phyloP scores from a whole-genome alignment of 2,329 filamentous ascomycete species.

The Scedosporium boydii region DNA sequence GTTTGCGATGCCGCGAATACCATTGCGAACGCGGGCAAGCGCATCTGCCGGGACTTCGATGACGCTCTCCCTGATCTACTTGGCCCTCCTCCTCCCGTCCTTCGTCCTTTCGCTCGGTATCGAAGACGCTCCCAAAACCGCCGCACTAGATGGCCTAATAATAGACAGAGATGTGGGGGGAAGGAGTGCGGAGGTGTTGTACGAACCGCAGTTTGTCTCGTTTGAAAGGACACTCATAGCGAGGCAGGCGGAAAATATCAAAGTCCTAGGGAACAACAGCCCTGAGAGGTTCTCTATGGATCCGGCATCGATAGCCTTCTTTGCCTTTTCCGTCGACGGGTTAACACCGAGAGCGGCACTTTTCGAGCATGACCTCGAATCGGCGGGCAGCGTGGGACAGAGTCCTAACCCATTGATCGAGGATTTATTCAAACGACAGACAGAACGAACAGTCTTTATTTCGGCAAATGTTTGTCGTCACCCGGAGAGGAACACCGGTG shows the following conservation, averaged over 20 bases:
- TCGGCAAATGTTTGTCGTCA: conserved; percentile 81
- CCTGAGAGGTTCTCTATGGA: conserved; percentile 49
- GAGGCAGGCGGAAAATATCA: conserved; percentile 42
- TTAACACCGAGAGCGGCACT: conserved; percentile 22
- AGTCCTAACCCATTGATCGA: background rate
- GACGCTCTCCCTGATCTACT: conserved; percentile 50
- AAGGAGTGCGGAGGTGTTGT: conserved; percentile 23
- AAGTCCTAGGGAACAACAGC: conserved; percentile 53
- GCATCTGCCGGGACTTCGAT: conserved; percentile 54
- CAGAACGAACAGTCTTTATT: conserved; percentile 52
- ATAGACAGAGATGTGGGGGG: conserved; percentile 1
- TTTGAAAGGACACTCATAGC: conserved; percentile 56
- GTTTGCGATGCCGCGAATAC: conserved; percentile 49
- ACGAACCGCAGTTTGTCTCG: conserved; percentile 51
- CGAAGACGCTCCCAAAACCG: background rate
- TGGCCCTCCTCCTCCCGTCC: conserved; percentile 47
- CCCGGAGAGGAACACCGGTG: conserved; percentile 36
- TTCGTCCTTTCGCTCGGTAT: conserved; percentile 54
- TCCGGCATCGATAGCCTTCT: conserved; percentile 53
- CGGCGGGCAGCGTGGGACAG: background rate
- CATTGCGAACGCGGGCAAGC: conserved; percentile 62
- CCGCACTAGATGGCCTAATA: conserved; percentile 10
- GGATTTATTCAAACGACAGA: background rate
- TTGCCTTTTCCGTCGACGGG: conserved; percentile 50
- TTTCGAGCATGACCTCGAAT: background rate